Percentiles rank a stretch among this genome's conserved stretches.
Conservation (phyloP, 1,284 basidiomycete genomes). For the Apiotrichum sp. region DNA sequence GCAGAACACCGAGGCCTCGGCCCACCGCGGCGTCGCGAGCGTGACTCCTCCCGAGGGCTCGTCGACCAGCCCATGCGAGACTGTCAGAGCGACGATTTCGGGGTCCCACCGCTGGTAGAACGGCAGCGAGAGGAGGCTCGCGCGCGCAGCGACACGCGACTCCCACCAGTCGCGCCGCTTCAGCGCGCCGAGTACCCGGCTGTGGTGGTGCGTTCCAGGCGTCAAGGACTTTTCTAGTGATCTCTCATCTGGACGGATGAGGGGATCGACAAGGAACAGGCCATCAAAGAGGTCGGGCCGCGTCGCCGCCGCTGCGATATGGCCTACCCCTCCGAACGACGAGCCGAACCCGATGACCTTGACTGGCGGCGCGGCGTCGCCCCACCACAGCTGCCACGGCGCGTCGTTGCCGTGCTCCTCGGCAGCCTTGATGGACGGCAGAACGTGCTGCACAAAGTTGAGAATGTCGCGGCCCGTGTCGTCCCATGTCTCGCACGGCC, state of each 20-base stretch:
- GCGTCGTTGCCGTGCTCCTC: background rate
- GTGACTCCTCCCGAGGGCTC: constrained; percentile 12
- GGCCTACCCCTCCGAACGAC: constrained; percentile 69
- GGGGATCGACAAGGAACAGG: constrained; percentile 72
- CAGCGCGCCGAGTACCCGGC: constrained; percentile 50
- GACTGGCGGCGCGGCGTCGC: constrained; percentile 41
- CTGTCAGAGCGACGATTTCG: constrained; percentile 59
- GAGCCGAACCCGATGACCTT: constrained; percentile 61
- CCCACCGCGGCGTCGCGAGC: constrained; percentile 33
- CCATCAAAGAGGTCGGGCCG: constrained; percentile 64
- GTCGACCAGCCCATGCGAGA: constrained; percentile 59
- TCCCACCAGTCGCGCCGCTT: constrained; percentile 60
- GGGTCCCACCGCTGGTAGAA: constrained; percentile 50
- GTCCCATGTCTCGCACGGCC: constrained; percentile 32
- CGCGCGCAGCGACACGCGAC: background rate
- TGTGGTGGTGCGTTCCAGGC: constrained; percentile 17
- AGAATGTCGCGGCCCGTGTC: constrained; percentile 45
- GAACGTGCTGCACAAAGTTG: constrained; percentile 46
- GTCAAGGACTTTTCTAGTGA: background rate
- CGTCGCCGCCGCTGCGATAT: constrained; percentile 57
- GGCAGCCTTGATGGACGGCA: constrained; percentile 34
- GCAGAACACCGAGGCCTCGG: constrained; percentile 32
- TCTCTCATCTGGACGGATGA: constrained; percentile 5
- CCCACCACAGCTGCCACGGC: constrained; percentile 31
- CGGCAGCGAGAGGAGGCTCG: constrained; percentile 46